phyloP scores from a whole-genome alignment of 768 basidiomycete species.

The Podaxis pistillaris region DNA sequence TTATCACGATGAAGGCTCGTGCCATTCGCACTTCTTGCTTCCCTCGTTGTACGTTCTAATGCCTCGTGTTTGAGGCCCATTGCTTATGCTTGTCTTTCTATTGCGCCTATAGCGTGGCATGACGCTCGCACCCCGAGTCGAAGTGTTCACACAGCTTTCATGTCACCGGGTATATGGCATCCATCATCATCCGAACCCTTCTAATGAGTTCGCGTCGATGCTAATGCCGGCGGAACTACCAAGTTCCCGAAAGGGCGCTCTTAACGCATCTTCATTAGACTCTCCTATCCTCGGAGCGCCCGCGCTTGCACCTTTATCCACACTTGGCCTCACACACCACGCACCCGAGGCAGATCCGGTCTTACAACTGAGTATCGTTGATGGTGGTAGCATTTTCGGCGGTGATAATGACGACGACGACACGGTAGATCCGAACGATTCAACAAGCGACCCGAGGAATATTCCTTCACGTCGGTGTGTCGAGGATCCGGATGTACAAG shows the following conservation, averaged over 20 bases:
- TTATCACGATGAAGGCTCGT: slow-evolving; percentile 56
- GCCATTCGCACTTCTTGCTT: slow-evolving; percentile 66
- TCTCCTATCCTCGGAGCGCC: slow-evolving; percentile 16
- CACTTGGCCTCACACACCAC: slow-evolving; percentile 10
- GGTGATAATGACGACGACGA: slow-evolving; percentile 24
- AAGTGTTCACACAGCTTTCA: slow-evolving; percentile 77
- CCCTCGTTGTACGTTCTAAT: slow-evolving; percentile 58
- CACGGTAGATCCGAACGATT: slow-evolving; percentile 30
- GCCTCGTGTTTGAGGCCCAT: slow-evolving; percentile 1
- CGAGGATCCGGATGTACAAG: slow-evolving; percentile 59
- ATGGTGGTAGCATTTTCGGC: background rate
- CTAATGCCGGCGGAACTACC: background rate
- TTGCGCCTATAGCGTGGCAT: slow-evolving; percentile 64
- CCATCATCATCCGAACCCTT: slow-evolving; percentile 10
- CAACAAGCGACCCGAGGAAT: slow-evolving; percentile 12
- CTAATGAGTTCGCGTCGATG: background rate
- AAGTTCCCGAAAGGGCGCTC: background rate
- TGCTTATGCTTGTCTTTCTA: slow-evolving; percentile 11
- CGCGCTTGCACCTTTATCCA: slow-evolving; percentile 21
- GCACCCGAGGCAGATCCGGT: slow-evolving; percentile 13
- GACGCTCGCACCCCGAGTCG: slow-evolving; percentile 78
- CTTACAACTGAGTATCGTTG: slow-evolving; percentile 1
- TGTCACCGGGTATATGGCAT: slow-evolving; percentile 52
- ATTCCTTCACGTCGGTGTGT: slow-evolving; percentile 38
- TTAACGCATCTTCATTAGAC: slow-evolving; percentile 13